These are phyloP conservation scores for Anaeromyces robustus DNA, from an alignment of 192 early-diverging fungal species.

Conservation along the genomic window DNA sequence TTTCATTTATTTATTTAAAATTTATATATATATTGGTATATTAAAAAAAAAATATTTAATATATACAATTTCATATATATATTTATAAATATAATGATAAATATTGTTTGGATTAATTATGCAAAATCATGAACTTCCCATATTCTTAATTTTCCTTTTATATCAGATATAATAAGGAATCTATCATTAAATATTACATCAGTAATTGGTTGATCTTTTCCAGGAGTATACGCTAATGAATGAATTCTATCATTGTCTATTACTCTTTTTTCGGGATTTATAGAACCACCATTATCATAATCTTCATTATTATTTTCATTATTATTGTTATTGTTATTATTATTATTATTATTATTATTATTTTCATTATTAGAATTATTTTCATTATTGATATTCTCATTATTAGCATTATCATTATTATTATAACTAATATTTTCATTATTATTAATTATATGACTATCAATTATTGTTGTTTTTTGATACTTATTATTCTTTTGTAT, in stretches of 20 bases:
- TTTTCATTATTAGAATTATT: not conserved
- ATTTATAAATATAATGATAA: too few relatives aligned
- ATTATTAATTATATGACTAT: not conserved
- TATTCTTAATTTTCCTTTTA: not conserved
- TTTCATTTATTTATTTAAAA: too few relatives aligned
- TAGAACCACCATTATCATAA: not conserved
- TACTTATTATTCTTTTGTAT: not conserved
- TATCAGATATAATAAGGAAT: not conserved
- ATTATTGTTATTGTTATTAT: not conserved
- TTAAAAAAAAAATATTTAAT: too few relatives aligned
- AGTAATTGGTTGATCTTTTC: not conserved
- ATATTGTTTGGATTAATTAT: not conserved
- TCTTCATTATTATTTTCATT: not conserved
- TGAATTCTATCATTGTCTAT: not conserved
- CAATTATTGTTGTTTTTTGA: not conserved
- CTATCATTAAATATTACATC: not conserved
- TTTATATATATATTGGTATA: too few relatives aligned
- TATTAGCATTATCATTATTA: not conserved
- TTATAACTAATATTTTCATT: not conserved
- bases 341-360: not conserved
- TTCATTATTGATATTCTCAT: not conserved
- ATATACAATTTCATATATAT: too few relatives aligned
- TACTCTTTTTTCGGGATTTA: not conserved
- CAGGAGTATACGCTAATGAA: not conserved
- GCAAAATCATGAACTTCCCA: not conserved